A percentile compares a stretch with the other conserved stretches of the same genome.
phyloP scores from a whole-genome alignment of 768 basidiomycete genomes.

The Heimioporus sp. region DNA sequence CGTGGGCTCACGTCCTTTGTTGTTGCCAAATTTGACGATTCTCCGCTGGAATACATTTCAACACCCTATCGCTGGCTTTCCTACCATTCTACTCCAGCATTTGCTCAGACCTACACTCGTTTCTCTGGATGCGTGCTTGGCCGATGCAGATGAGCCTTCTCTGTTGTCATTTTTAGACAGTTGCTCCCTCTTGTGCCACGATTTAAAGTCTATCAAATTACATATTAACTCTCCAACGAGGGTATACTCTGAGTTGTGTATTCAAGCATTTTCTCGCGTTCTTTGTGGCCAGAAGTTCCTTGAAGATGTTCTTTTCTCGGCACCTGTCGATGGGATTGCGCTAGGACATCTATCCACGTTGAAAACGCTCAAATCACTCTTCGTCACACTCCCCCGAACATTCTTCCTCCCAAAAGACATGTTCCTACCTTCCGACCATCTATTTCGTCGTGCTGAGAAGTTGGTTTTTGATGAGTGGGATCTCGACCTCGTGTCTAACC shows the following conservation, averaged over 20 bases:
- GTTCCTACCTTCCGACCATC: neutral
- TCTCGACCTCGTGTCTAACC: constrained; percentile 3
- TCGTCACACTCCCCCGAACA: neutral
- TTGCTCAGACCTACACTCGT: constrained; percentile 14
- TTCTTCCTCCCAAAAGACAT: neutral
- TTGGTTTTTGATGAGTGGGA: constrained; percentile 2
- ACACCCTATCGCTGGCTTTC: neutral
- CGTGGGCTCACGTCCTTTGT: neutral
- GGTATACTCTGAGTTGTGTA: neutral
- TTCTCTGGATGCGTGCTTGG: neutral
- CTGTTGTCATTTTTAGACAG: constrained; percentile 7
- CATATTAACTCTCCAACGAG: neutral
- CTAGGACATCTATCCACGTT: constrained; percentile 4
- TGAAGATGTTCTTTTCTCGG: neutral
- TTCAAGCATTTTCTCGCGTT: constrained; percentile 2
- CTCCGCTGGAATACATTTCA: neutral
- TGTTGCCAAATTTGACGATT: constrained; percentile 8
- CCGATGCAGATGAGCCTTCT: constrained; percentile 3
- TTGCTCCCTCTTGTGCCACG: constrained; percentile 1
- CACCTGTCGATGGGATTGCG: constrained; percentile 1
- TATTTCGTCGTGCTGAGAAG: neutral
- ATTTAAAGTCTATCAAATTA: constrained; percentile 3
- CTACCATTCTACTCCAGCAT: constrained; percentile 3
- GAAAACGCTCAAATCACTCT: constrained; percentile 5
- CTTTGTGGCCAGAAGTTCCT: neutral